A percentile compares a stretch with the other conserved stretches of the same genome.
These are phyloP conservation scores for Nannochloropsis salina DNA, from an alignment of 108 stramenopile species.

Conservation along the genomic window DNA sequence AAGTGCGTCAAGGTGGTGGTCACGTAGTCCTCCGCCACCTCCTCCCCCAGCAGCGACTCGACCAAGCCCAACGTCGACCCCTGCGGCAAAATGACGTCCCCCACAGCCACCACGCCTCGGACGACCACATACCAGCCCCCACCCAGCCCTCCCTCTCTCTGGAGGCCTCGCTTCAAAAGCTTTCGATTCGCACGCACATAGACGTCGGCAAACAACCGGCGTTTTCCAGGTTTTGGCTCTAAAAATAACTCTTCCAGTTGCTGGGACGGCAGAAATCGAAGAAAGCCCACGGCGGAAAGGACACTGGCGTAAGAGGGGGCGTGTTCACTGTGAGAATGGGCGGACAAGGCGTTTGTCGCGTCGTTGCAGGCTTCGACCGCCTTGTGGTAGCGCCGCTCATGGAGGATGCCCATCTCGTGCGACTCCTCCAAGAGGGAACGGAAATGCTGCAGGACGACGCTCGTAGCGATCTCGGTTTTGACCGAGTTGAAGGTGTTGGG, in stretches of 20 bases:
- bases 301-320: not conserved
- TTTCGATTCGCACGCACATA: constrained; percentile 9
- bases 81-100: not conserved
- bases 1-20: constrained; percentile 1
- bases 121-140: constrained; percentile 13
- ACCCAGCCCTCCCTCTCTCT: not conserved
- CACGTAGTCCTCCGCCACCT: not conserved
- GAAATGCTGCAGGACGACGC: not conserved
- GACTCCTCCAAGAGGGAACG: constrained; percentile 11
- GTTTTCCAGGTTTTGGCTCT: not conserved
- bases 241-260: not conserved
- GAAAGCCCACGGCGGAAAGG: not conserved
- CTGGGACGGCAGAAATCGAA: not conserved
- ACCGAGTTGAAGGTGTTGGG: not conserved
- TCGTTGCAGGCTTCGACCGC: not conserved
- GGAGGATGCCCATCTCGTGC: not conserved
- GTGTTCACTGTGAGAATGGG: not conserved
- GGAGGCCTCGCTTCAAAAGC: not conserved
- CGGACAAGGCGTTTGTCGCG: constrained; percentile 8
- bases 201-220: constrained; percentile 4
- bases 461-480: not conserved
- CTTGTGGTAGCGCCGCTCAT: constrained; percentile 8
- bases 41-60: not conserved
- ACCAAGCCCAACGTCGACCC: constrained; percentile 5
- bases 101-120: not conserved